Base-by-base conservation (phyloP, 2,329 filamentous ascomycete genomes). In the Fusarium sp. region DNA sequence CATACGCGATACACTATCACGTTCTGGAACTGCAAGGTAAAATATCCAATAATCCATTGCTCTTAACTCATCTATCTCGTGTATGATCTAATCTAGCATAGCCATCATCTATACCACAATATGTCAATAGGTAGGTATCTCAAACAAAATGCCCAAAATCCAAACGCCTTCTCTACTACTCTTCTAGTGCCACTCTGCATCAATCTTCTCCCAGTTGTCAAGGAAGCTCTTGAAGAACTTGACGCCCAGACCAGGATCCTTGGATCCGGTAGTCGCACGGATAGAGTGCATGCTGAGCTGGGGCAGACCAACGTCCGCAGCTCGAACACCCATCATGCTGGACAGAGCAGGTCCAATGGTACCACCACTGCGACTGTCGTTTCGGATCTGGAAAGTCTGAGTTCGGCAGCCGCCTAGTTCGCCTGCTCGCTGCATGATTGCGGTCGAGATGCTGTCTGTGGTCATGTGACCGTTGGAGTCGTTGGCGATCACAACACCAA, bases 391-490 rank as follows among this genome's bases (percentile, higher is more conserved):
- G 85, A 98, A 98, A 8, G 92, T 84, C 80, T 98, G 96, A 55
- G 97, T 85, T 47, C 86, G 88, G 58, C 88, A 88, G 51, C 84
- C 92, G 65, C 85, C 86, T 62, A 92, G 89, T 71, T 94, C 89
- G 9, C 93, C 94, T 38, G 97, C 88, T 28, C 92, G 87, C 71
- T 91, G 88, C 36, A 98, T 83, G 63, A 98, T 87, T 6, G 93
- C 89, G 6, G 92, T 92, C 12, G 92, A 96, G 18, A 97, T 89
- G 57, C 91, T 89, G 77, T 98, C 94, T 4, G 95, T 97, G 5
- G 95, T 97, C 92, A 97, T 97, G 81, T 98, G 93, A 6, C 93
- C 96, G 76, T 97, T 97, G 52, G 89, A 89, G 80, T 98, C 95
- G 23, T 89, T 89, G 45, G 89, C 90, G 38, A 99, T 85, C 16